Conservation (phyloP, 2,329 filamentous ascomycete species). For the Penicillium thymicola region DNA sequence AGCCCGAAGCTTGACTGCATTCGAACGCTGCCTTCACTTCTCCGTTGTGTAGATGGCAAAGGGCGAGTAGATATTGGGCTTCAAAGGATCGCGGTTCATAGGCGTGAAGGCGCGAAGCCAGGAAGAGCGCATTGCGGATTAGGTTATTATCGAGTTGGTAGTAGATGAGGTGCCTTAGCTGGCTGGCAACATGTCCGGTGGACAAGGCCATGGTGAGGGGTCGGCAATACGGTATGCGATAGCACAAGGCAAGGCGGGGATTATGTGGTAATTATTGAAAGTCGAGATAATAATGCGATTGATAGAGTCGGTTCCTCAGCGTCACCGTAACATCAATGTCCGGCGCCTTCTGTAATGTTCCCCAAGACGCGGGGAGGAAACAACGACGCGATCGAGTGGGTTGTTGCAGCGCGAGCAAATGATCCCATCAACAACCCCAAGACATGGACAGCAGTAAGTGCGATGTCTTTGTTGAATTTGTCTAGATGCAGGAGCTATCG, state of each 20-base stretch:
- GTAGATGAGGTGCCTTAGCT: constrained; percentile 64
- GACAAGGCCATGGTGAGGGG: constrained; percentile 53
- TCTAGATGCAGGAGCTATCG: constrained; percentile 1
- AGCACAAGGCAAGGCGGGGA: background rate
- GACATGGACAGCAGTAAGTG: constrained; percentile 9
- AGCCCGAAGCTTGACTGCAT: constrained; percentile 67
- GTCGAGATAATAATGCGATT: constrained; percentile 6
- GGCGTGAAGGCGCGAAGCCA: constrained; percentile 79
- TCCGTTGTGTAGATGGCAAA: constrained; percentile 79
- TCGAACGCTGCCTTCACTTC: constrained; percentile 85
- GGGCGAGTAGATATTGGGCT: constrained; percentile 74
- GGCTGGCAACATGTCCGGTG: constrained; percentile 54
- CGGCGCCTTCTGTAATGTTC: constrained; percentile 3
- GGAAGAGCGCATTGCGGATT: constrained; percentile 86
- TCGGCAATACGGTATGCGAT: constrained; percentile 3
- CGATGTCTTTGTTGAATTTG: background rate
- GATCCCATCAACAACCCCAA: constrained; percentile 14
- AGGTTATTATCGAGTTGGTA: constrained; percentile 86
- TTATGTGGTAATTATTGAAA: background rate
- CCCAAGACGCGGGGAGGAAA: constrained; percentile 22
- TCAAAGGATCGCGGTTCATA: constrained; percentile 80
- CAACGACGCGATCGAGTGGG: constrained; percentile 16
- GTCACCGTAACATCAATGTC: constrained; percentile 16
- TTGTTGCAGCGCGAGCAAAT: constrained; percentile 12
- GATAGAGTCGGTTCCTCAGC: constrained; percentile 3